These are phyloP conservation scores for Mortierella antarctica DNA, from an alignment of 192 early-diverging fungal species.

Conservation along the genomic window DNA sequence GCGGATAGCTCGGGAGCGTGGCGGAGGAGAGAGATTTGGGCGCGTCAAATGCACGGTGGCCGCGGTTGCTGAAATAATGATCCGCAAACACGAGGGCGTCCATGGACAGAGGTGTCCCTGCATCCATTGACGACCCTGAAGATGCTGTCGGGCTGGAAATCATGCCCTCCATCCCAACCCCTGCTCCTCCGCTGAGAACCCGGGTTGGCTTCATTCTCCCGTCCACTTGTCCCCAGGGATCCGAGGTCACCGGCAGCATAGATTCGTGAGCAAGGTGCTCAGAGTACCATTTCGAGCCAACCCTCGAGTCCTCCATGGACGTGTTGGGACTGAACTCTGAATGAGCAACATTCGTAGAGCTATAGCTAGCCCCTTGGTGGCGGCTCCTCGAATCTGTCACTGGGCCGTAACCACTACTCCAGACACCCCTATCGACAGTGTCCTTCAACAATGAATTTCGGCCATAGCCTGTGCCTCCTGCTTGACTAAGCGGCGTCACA, in stretches of 20 bases:
- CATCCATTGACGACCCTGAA: constrained; percentile 18
- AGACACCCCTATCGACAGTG: constrained; percentile 18
- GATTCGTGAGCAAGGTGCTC: not conserved
- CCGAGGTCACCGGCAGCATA: not conserved
- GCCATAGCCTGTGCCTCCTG: not conserved
- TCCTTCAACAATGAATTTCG: constrained; percentile 16
- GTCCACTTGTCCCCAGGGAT: constrained; percentile 14
- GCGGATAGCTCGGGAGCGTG: not conserved
- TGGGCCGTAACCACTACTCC: constrained; percentile 7
- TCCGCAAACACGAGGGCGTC: constrained; percentile 43
- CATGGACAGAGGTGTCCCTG: constrained; percentile 11
- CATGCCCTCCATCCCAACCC: constrained; percentile 11
- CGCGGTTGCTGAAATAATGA: constrained; percentile 35
- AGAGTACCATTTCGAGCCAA: not conserved
- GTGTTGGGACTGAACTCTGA: not conserved
- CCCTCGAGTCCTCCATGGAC: not conserved
- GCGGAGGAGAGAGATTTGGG: constrained; percentile 8
- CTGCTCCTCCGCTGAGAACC: not conserved
- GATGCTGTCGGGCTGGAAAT: constrained; percentile 27
- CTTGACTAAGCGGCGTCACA: constrained; percentile 5
- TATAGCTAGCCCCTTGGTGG: not conserved
- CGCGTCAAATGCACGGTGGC: constrained; percentile 27
- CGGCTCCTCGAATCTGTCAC: not conserved
- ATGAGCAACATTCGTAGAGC: not conserved
- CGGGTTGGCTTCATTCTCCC: not conserved